Evolutionary conservation across 768 basidiomycete species (phyloP).

Genomic region (Nidularia sp.): DNA sequence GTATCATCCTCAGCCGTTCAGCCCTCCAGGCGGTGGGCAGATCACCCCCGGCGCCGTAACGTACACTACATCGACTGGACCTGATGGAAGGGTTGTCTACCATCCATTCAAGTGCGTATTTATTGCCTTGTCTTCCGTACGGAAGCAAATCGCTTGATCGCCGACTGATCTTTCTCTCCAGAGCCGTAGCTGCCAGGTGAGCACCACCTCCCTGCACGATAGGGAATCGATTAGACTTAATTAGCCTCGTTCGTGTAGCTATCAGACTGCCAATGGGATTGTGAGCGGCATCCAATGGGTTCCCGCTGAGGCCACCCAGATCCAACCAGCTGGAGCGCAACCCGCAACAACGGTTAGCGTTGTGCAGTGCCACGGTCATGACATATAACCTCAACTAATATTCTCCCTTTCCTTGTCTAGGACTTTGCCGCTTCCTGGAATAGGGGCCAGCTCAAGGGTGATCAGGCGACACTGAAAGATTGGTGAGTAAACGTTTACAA

Average conservation of each 20-base stretch:
- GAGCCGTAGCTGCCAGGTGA: constrained; percentile 74
- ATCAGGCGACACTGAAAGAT: constrained; percentile 36
- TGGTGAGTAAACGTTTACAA: constrained; percentile 28
- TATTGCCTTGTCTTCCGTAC: background rate
- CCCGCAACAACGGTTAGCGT: constrained; percentile 51
- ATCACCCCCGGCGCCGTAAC: constrained; percentile 68
- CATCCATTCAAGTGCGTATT: constrained; percentile 68
- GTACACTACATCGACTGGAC: constrained; percentile 60
- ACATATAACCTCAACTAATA: background rate
- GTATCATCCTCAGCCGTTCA: constrained; percentile 16
- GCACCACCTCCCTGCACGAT: constrained; percentile 11
- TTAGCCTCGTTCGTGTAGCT: constrained; percentile 40
- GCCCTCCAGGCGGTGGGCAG: constrained; percentile 29
- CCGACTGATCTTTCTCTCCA: constrained; percentile 20
- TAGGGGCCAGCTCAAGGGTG: constrained; percentile 34
- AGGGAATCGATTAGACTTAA: constrained; percentile 5
- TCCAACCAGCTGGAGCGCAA: constrained; percentile 55
- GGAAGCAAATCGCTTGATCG: constrained; percentile 1
- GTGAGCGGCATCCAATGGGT: constrained; percentile 67
- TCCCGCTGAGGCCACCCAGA: constrained; percentile 64
- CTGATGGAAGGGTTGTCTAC: constrained; percentile 62
- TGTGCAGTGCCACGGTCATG: background rate
- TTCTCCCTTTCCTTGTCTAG: constrained; percentile 21
- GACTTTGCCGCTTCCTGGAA: constrained; percentile 59
- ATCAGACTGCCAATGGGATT: constrained; percentile 65